These are phyloP conservation scores for Yarrowia deformans DNA, from an alignment of 805 yeast genomes.

Conservation along the genomic window DNA sequence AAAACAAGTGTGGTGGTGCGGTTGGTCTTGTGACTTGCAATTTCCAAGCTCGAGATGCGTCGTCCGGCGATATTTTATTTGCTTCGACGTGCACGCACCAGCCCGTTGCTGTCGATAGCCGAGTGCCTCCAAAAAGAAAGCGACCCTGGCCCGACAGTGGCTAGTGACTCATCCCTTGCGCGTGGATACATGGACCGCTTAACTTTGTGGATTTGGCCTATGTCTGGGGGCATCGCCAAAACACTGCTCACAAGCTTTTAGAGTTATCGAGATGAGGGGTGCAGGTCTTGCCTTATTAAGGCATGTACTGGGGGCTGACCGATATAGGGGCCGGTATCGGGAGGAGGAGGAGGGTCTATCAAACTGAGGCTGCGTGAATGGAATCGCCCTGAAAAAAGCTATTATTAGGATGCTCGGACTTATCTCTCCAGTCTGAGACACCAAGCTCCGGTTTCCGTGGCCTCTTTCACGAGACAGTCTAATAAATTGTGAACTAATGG, in stretches of 20 bases:
- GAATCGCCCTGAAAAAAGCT: background rate
- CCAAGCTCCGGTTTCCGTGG: background rate
- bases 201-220: background rate
- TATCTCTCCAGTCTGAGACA: background rate
- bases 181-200: background rate
- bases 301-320: conserved; percentile 1
- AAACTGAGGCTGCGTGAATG: background rate
- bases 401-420: background rate
- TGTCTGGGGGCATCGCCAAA: conserved; percentile 33
- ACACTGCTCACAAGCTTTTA: background rate
- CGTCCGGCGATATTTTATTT: conserved; percentile 16
- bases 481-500: background rate
- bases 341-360: background rate
- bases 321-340: conserved; percentile 37
- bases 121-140: background rate
- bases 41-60: conserved; percentile 8
- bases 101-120: conserved; percentile 15
- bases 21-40: conserved; percentile 31
- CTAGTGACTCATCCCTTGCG: conserved; percentile 35
- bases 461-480: background rate
- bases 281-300: conserved; percentile 19
- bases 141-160: background rate
- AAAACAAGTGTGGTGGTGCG: background rate
- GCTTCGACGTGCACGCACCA: background rate
- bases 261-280: conserved; percentile 38